Percentiles rank a stretch among this genome's conserved stretches.
These are phyloP conservation scores for Ophiostoma tasmaniense DNA, from an alignment of 2,329 filamentous ascomycete species.

Conservation along the genomic window DNA sequence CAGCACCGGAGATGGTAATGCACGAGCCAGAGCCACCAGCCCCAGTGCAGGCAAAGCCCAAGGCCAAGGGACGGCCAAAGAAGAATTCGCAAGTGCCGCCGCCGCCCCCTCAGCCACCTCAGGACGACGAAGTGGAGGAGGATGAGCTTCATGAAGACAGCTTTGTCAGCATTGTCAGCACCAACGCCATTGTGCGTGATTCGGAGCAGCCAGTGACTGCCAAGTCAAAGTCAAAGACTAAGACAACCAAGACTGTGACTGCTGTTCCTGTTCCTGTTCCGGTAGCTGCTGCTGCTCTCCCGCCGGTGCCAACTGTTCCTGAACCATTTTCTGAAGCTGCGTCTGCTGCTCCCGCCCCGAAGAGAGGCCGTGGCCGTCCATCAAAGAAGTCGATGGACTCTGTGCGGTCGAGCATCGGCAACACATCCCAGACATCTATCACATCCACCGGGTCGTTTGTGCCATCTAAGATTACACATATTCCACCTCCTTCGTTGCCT, in stretches of 20 bases:
- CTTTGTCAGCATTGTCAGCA: constrained; percentile 19
- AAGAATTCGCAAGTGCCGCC: not conserved
- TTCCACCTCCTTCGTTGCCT: constrained; percentile 9
- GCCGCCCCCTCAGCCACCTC: constrained; percentile 6
- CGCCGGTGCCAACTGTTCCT: not conserved
- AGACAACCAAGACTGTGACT: not conserved
- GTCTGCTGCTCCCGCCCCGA: constrained; percentile 19
- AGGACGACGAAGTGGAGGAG: constrained; percentile 3
- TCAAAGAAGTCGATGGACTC: constrained; percentile 26
- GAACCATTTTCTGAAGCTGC: not conserved
- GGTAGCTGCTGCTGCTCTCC: not conserved
- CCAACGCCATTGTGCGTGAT: constrained; percentile 21
- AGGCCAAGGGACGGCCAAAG: constrained; percentile 8
- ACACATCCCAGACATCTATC: not conserved
- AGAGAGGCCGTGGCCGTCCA: constrained; percentile 28
- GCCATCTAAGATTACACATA: constrained; percentile 12
- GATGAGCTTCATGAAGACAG: constrained; percentile 23
- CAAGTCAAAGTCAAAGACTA: not conserved
- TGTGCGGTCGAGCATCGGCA: constrained; percentile 8
- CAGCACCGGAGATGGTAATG: constrained; percentile 14
- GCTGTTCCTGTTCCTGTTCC: not conserved
- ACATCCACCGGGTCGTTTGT: constrained; percentile 2
- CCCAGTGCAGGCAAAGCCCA: constrained; percentile 15
- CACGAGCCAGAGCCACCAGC: constrained; percentile 10
- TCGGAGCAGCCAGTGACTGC: constrained; percentile 8